These are phyloP conservation scores for Austroboletus sp. DNA, from an alignment of 1,284 basidiomycete genomes.

Conservation along the genomic window DNA sequence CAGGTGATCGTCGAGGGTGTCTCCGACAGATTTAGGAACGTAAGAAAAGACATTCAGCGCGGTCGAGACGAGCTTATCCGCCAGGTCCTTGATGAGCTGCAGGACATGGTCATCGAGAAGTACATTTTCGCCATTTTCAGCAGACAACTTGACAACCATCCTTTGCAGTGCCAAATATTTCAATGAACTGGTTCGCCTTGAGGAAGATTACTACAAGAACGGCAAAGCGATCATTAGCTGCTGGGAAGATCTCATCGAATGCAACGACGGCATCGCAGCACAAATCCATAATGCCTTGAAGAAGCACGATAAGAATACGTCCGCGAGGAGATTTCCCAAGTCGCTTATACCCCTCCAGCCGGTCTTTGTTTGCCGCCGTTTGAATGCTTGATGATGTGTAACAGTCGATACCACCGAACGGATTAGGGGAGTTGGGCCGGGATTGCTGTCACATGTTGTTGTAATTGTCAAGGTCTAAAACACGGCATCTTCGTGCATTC, in stretches of 20 bases:
- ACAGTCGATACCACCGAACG: background rate
- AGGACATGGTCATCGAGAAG: conserved; percentile 17
- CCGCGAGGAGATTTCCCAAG: conserved; percentile 36
- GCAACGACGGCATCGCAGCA: conserved; percentile 27
- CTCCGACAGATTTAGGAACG: conserved; percentile 36
- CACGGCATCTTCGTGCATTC: too few relatives aligned
- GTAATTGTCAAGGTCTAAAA: too few relatives aligned
- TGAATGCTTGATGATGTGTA: conserved; percentile 4
- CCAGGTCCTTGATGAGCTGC: conserved; percentile 38
- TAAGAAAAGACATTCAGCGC: conserved; percentile 37
- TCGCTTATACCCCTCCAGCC: conserved; percentile 29
- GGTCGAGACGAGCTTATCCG: conserved; percentile 39
- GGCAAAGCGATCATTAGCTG: conserved; percentile 28
- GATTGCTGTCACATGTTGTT: background rate
- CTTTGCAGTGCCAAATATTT: conserved; percentile 35
- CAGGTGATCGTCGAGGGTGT: conserved; percentile 43
- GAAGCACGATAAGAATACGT: conserved; percentile 33
- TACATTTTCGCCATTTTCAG: conserved; percentile 1
- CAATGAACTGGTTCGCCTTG: conserved; percentile 38
- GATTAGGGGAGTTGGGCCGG: background rate
- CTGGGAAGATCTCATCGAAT: conserved; percentile 34
- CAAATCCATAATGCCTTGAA: conserved; percentile 30
- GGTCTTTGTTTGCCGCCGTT: conserved; percentile 6
- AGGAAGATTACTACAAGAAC: conserved; percentile 38
- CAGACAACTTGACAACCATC: conserved; percentile 2